Evolutionary conservation across 2,329 filamentous ascomycete genomes (phyloP), one percentile per base, ranked within the genome.

Genomic region (Emericellopsis atlantica): DNA sequence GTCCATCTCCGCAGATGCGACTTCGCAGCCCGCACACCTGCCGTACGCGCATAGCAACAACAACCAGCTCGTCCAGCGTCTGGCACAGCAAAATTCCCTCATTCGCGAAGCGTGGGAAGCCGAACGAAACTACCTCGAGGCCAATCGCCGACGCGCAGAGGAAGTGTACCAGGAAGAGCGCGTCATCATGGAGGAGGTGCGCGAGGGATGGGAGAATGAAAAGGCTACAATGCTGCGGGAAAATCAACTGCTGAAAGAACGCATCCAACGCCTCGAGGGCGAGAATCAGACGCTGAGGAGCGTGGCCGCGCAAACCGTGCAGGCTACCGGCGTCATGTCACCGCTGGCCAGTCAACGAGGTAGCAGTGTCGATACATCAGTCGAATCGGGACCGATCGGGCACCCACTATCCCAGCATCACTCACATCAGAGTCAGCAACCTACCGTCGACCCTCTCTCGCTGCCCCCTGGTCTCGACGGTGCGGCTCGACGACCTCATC

Each of bases 101-200:
- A 66, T 67, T 33, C 57, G 65, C 21, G 68, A 71, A 43, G 68
- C 65, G 16, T 73, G 70, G 69, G 68, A 70, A 48, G 66, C 66
- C 9, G 71, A 76, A 51, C 65, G 71, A 29, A 66, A 64, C 39
- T 65, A 73, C 42, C 58, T 75, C 42, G 70, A 75, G 49, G 69
- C 69, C 6, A 72, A 69, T 45, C 66, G 71, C 10, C 64, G 65
- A 36, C 65, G 69, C 12, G 70, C 67, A 4, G 72, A 74, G 47
- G 67, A 72, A 50, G 65, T 74, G n/a, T 74, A 74, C 49, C 65
- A 65, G 45, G 69, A 73, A 47, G 70, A 75, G 49, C 66, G 69
- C 7, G 58, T 58, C 39, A 61, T 74, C 42, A 73, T 74, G 65
- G 68, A 73, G 40, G 66, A 70, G 32, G 66, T 72, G 45, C 61